Conservation (phyloP, 139 green algal genomes). For the Bryopsis sp. region DNA sequence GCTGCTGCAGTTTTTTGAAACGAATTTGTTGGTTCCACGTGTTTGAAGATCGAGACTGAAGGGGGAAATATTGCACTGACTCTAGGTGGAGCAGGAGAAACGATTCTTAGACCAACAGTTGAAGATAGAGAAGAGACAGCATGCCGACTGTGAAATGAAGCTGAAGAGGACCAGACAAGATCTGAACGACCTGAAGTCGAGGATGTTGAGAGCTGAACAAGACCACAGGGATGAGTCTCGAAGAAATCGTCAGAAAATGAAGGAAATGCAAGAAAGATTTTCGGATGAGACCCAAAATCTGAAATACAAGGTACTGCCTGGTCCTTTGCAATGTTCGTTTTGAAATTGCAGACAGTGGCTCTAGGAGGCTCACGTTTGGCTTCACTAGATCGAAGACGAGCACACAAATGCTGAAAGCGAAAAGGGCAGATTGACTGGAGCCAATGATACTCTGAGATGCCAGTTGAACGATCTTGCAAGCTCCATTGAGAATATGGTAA, state of each 20-base stretch:
- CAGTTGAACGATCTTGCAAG: not conserved
- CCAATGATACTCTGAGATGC: not conserved
- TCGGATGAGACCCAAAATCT: not conserved
- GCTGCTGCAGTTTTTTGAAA: too few species aligned
- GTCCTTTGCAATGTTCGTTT: not conserved
- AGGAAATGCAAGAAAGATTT: not conserved
- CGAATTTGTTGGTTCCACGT: not conserved
- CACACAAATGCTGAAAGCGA: not conserved
- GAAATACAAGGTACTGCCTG: not conserved
- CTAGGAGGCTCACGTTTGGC: not conserved
- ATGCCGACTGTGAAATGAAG: not conserved
- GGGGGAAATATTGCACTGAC: not conserved
- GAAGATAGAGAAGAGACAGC: not conserved
- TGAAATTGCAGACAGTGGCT: not conserved
- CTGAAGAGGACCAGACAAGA: not conserved
- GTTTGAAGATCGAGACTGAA: not conserved
- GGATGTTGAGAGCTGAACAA: not conserved
- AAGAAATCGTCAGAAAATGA: not conserved
- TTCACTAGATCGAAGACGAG: not conserved
- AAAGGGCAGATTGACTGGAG: not conserved
- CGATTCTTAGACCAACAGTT: not conserved
- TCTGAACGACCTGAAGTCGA: not conserved
- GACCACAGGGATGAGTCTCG: not conserved
- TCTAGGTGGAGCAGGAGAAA: not conserved
- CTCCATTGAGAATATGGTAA: not conserved